Percentiles rank a stretch among this genome's conserved stretches.
Conservation (phyloP, 2,329 filamentous ascomycete genomes). For the Tolypocladium inflatum region DNA sequence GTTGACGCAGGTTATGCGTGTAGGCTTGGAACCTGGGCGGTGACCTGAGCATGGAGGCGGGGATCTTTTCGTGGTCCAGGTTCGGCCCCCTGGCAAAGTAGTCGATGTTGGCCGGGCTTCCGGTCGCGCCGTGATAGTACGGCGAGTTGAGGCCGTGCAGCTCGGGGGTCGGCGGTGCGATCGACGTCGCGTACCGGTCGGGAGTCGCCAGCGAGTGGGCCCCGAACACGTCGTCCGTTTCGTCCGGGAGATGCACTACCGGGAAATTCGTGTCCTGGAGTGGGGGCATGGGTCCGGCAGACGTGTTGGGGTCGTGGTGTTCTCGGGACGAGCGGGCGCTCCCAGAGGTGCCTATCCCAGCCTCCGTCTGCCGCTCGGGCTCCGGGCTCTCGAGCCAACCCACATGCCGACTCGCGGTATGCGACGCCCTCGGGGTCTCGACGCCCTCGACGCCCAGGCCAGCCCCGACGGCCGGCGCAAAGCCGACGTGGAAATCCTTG, state of each 20-base stretch:
- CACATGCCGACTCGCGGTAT: not conserved
- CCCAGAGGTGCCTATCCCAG: not conserved
- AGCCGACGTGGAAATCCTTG: slow-evolving; percentile 21
- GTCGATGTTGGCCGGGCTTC: slow-evolving; percentile 12
- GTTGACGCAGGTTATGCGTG: slow-evolving; percentile 58
- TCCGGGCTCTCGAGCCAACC: not conserved
- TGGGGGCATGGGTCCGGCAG: not conserved
- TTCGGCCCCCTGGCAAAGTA: slow-evolving; percentile 18
- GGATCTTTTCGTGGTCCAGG: slow-evolving; percentile 33
- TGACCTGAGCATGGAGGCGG: slow-evolving; percentile 21
- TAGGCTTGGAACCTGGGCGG: slow-evolving; percentile 42
- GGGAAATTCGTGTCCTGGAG: slow-evolving; percentile 3
- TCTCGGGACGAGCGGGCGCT: not conserved
- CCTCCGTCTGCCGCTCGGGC: not conserved
- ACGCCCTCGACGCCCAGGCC: not conserved
- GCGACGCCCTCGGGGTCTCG: not conserved
- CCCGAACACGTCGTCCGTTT: not conserved
- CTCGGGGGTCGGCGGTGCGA: not conserved
- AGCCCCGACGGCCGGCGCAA: slow-evolving; percentile 11
- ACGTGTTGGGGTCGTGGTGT: not conserved
- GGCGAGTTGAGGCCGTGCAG: slow-evolving; percentile 1
- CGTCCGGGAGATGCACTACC: slow-evolving; percentile 1
- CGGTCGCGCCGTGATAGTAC: slow-evolving; percentile 2
- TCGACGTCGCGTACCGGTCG: not conserved
- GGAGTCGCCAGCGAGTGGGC: slow-evolving; percentile 1